Evolutionary conservation across 352 stramenopile species (phyloP), one percentile per base, ranked within the genome.

Genomic region (Phytophthora capsici): DNA sequence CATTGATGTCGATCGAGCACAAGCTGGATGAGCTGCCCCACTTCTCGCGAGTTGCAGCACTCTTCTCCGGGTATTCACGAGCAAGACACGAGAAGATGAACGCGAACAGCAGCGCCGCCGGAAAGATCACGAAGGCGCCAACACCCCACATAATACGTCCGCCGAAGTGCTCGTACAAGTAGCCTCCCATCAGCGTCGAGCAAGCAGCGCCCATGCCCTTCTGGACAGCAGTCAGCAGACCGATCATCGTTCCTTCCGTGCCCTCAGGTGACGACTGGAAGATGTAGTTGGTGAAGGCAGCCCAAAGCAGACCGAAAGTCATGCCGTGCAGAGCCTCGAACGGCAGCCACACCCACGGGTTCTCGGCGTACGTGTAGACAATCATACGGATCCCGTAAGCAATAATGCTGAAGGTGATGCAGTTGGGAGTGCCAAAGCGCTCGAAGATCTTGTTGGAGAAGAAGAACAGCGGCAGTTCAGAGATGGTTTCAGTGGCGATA

Each of bases 401-500:
- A 16, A 82, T 16, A 28, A 91, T 69, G 17, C 77, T 74, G 40
- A 86, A 62, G 55, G 83, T 73, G 63, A 93, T 77, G 63, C 71
- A 79, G 30, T 55, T 57, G 10, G 79, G 70, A 19, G 78, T 88
- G 13, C 82, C 84, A 32, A 88, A 67, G 25, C 66, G 74, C 38
- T 81, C 70, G 64, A 93, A 83, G 58, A 91, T 89, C 30, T 74
- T 53, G 63, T 93, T 84, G 48, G 82, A 82, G 65, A 80, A 75
- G 73, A 91, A 93, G 67, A 93, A 93, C 23, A 88, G 71, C 17
- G 84, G 84, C 52, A 91, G 69, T 55, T 93, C 84, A 34, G 82
- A 91, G 40, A 81, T 72, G 41, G 84, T 93, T 56, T 93, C 78
- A 28, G 77, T 68, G 26, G 69, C 76, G 58, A 93, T 90, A 51